A percentile compares a stretch with the other conserved stretches of the same genome.
phyloP scores from a whole-genome alignment of 2,329 filamentous ascomycete species.

The Talaromyces sp. region DNA sequence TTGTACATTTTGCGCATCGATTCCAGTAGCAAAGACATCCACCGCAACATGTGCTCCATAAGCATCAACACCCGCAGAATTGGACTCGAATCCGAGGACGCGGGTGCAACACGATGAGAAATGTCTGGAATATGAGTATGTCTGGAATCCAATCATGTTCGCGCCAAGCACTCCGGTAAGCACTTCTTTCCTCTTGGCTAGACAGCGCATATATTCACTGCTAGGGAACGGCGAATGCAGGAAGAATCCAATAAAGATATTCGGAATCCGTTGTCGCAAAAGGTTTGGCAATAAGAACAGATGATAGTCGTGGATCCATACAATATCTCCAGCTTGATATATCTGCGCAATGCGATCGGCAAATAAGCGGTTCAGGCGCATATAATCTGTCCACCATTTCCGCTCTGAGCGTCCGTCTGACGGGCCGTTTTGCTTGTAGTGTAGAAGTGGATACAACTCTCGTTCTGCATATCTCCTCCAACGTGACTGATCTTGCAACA shows the following conservation, averaged over 20 bases:
- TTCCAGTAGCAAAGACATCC: slow-evolving; percentile 91
- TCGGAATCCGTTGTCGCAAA: slow-evolving; percentile 78
- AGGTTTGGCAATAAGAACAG: slow-evolving; percentile 85
- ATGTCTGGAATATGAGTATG: slow-evolving; percentile 90
- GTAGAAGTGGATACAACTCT: slow-evolving; percentile 87
- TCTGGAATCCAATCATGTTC: slow-evolving; percentile 94
- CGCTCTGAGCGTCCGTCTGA: slow-evolving; percentile 79
- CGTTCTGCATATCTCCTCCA: slow-evolving; percentile 92
- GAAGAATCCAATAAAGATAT: slow-evolving; percentile 93
- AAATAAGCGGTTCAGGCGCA: slow-evolving; percentile 88
- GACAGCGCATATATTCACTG: slow-evolving; percentile 88
- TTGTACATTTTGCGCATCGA: slow-evolving; percentile 80
- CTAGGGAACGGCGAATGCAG: slow-evolving; percentile 93
- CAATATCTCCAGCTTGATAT: slow-evolving; percentile 89
- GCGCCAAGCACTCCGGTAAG: slow-evolving; percentile 85
- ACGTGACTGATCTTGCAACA: slow-evolving; percentile 75
- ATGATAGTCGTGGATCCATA: slow-evolving; percentile 93
- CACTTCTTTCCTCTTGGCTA: slow-evolving; percentile 84
- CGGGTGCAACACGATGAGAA: slow-evolving; percentile 93
- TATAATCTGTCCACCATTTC: slow-evolving; percentile 87
- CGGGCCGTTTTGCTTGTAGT: slow-evolving; percentile 93
- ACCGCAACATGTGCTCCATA: slow-evolving; percentile 87
- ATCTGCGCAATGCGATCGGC: slow-evolving; percentile 83
- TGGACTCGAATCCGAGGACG: slow-evolving; percentile 85
- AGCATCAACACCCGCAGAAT: slow-evolving; percentile 79